Base-by-base conservation (phyloP, 495 filamentous ascomycete species). In the Neurospora sp. region DNA sequence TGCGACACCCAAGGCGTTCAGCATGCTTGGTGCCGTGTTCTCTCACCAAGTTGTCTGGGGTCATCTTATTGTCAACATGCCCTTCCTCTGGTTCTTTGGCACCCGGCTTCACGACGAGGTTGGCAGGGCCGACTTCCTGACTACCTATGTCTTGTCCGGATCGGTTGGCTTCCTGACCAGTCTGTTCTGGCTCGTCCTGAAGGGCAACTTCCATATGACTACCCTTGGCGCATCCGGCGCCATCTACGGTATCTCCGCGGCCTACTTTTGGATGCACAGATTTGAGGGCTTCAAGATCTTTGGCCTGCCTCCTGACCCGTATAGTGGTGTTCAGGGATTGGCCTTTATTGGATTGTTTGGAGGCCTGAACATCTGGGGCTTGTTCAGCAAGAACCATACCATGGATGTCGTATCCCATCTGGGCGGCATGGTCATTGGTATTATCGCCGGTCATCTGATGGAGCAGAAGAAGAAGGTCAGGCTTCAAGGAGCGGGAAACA, bases 51-150 rank as follows among this genome's bases (percentile, higher is more conserved):
- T 80, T 0, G 72, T 90, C 69, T 70, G 78, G 10, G 73, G 73
- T 31, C 96, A 99, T 83, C 79, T 96, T 3, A 76, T 80, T 5
- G 74, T 83, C n/a, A 98, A 98, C 77, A 92, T 95, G 89, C 74
- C 85, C 23, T 78, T 87, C 37, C 77, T 88, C 2, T 87, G 83
- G 83, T 80, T 89, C 75, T 74, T 87, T 35, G 87, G 86, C 42
- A 83, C 82, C 12, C 81, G 82, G 0, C 76, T 96, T 16, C 93
- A 97, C 83, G 94, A 97, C 77, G 91, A 97, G 72, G 87, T 98
- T 71, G 95, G 94, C 49, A 88, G 95, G 23, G 94, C 91, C 46
- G 88, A 90, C 74, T 97, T 98, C 82, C 84, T 99, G 5, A 90
- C 91, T 9, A 83, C 97, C 7, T 96, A 93, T 80, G 76, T 96